These are phyloP conservation scores for Amesomyces nigricolor DNA, from an alignment of 2,329 filamentous ascomycete genomes.

Conservation along the genomic window DNA sequence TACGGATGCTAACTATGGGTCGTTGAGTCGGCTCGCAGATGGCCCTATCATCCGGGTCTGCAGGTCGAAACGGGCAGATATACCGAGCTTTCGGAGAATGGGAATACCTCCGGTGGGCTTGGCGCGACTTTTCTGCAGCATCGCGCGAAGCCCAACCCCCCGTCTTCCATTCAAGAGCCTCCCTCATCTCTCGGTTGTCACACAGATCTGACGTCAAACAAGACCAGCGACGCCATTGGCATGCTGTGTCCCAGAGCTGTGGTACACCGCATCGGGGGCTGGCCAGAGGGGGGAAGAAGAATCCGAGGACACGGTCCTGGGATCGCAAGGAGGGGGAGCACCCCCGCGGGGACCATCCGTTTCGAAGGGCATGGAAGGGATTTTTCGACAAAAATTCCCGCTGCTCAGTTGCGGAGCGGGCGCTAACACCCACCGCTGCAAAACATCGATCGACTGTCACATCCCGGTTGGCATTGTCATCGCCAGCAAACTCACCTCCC, in stretches of 20 bases:
- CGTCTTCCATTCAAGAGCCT: not conserved
- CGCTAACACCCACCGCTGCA: conserved; percentile 15
- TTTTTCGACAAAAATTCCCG: conserved; percentile 16
- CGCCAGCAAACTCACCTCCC: not conserved
- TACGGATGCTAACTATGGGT: conserved; percentile 6
- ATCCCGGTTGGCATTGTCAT: conserved; percentile 1
- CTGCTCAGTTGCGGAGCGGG: conserved; percentile 5
- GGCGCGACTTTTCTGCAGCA: conserved; percentile 9
- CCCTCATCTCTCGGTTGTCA: conserved; percentile 4
- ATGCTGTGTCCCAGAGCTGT: conserved; percentile 9
- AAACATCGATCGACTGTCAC: conserved; percentile 21
- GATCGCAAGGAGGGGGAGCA: conserved; percentile 26
- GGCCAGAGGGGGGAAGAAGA: conserved; percentile 15
- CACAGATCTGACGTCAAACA: conserved; percentile 21
- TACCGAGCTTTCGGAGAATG: conserved; percentile 21
- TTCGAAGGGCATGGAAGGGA: conserved; percentile 24
- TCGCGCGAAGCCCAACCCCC: not conserved
- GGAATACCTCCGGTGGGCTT: conserved; percentile 16
- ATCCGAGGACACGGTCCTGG: conserved; percentile 33
- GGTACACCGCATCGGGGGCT: conserved; percentile 16
- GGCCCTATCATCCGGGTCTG: conserved; percentile 8
- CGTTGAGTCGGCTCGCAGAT: conserved; percentile 15
- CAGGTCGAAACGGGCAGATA: conserved; percentile 13
- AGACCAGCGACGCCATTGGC: conserved; percentile 9
- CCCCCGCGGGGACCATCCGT: conserved; percentile 23